Base-by-base conservation (phyloP, 257 asterid species). In the Penstemon davidsonii region DNA sequence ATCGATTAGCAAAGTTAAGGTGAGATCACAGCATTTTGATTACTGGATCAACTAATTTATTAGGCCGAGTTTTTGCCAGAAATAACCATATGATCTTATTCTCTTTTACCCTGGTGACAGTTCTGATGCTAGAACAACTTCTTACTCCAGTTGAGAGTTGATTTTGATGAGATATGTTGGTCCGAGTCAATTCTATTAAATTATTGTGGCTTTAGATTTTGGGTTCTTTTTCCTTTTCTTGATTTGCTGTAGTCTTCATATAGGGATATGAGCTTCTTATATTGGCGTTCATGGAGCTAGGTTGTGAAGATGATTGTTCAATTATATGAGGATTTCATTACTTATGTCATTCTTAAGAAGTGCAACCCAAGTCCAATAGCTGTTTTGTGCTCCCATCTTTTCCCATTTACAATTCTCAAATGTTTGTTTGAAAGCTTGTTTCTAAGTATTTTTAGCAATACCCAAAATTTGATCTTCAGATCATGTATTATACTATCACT, bases 1-100 rank as follows among this genome's bases (percentile, higher is more conserved):
- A 93, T 80, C 97, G 96, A 74, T 85, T 90, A 68, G 99, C 99
- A 44, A 93, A 93, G 85, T 74, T 93, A 75, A 93, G 99, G 97
- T 88, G 78, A 62, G 78, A 61, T 58, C 7, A 33, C 70, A 38
- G 54, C 69, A 55, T 33, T 39, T 59, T 13, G 55, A 53, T 46
- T 63, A 57, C 42, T 69, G 39, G 54, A 47, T 67, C 60, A 47
- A 33, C 75, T 38, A 10, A 58, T 71, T 56, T 56, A 10, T 59
- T 62, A 11, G 62, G 70, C 66, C 9, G 51, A 13, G 7, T 41
- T 41, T 36, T 43, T 18, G 43, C 51, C 57, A 54, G 5, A 25
- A 36, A 70, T 54, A 49, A 25, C 39, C 61, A 5, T 60, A 8
- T 39, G 56, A 54, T 50, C 50, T 49, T 71, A 47, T 47, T 47